These are phyloP conservation scores for Dendrobium catenatum DNA, from an alignment of 106 monocot species.

Conservation along the genomic window DNA sequence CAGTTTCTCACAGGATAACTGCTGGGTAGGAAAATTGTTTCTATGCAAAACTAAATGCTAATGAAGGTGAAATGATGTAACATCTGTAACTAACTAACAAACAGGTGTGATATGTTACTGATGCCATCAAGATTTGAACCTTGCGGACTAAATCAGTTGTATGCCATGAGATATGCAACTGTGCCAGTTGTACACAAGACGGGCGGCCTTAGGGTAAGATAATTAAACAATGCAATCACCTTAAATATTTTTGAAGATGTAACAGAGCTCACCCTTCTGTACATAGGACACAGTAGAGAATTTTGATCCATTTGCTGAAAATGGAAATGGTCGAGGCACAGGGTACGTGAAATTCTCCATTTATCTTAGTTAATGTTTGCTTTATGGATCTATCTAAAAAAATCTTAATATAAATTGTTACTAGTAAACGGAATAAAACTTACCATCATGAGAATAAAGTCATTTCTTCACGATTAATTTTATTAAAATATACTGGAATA, in stretches of 20 bases:
- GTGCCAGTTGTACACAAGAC: conserved; percentile 79
- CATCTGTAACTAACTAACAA: conserved; percentile 17
- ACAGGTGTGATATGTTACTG: conserved; percentile 85
- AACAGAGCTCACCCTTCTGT: neutral
- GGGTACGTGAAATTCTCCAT: conserved; percentile 39
- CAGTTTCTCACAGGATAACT: conserved; percentile 80
- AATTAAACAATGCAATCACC: neutral
- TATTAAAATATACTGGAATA: too few relatives aligned
- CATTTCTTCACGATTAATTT: neutral
- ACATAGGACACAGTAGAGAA: conserved; percentile 74
- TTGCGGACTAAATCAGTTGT: conserved; percentile 88
- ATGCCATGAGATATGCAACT: conserved; percentile 93
- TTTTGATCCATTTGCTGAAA: conserved; percentile 63
- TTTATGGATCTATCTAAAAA: neutral
- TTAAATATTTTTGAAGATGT: neutral
- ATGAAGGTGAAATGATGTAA: conserved; percentile 1
- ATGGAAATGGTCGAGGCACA: conserved; percentile 61
- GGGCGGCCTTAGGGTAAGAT: conserved; percentile 77
- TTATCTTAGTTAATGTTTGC: neutral
- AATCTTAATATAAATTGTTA: neutral
- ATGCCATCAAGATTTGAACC: conserved; percentile 99
- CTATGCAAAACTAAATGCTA: neutral
- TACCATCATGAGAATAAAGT: neutral
- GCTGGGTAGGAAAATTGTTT: conserved; percentile 49
- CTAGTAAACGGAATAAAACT: neutral